These are phyloP conservation scores for Botrytis squamosa DNA, from an alignment of 2,329 filamentous ascomycete genomes.

Conservation along the genomic window DNA sequence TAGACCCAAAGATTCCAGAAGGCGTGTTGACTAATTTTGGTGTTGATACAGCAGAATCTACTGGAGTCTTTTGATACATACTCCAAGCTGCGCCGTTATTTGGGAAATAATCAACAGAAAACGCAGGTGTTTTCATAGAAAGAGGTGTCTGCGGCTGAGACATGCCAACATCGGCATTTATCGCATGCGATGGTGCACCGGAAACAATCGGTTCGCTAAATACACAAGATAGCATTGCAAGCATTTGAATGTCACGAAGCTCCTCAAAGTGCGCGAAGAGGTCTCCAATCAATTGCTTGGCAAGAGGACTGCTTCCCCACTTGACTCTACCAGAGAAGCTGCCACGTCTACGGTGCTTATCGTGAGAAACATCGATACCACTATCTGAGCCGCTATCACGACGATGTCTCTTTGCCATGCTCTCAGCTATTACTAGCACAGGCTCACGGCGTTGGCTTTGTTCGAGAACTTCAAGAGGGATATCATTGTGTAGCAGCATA, in stretches of 20 bases:
- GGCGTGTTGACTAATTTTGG: conserved; percentile 58
- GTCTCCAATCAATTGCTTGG: conserved; percentile 58
- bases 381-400: conserved; percentile 47
- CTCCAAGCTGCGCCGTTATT: conserved; percentile 56
- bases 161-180: conserved; percentile 51
- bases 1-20: conserved; percentile 53
- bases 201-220: conserved; percentile 60
- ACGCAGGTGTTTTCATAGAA: conserved; percentile 64
- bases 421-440: conserved; percentile 63
- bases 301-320: conserved; percentile 66
- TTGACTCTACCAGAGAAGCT: conserved; percentile 59
- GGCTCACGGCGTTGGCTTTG: conserved; percentile 54
- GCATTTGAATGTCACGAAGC: conserved; percentile 65
- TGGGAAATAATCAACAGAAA: conserved; percentile 66
- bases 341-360: conserved; percentile 32
- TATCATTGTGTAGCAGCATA: conserved; percentile 73
- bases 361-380: conserved; percentile 48
- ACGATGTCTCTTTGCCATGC: conserved; percentile 48
- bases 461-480: conserved; percentile 65
- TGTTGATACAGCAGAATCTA: conserved; percentile 55
- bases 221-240: conserved; percentile 69
- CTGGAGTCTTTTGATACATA: conserved; percentile 51
- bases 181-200: conserved; percentile 52
- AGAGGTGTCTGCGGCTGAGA: conserved; percentile 61
- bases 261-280: conserved; percentile 64